A percentile compares a stretch with the other conserved stretches of the same genome.
Conservation (phyloP, 2,329 filamentous ascomycete genomes). For the Apiospora kogelbergensis region DNA sequence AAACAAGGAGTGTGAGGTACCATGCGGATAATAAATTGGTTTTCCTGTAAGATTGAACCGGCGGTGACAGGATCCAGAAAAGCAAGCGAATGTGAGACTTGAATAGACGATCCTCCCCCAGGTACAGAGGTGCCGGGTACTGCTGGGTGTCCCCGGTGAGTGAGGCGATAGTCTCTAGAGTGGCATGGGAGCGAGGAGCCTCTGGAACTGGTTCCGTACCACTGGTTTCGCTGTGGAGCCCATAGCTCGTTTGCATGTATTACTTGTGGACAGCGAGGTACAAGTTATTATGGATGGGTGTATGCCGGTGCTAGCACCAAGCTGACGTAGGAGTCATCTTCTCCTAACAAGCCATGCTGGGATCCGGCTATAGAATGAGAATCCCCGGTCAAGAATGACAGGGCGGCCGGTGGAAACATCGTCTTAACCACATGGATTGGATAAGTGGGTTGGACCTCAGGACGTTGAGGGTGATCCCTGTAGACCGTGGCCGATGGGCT, state of each 20-base stretch:
- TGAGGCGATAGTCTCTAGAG: constrained; percentile 6
- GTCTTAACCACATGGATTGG: constrained; percentile 10
- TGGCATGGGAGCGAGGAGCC: constrained; percentile 3
- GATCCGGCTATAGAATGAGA: constrained; percentile 9
- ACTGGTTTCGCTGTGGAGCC: constrained; percentile 10
- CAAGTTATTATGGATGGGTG: background rate
- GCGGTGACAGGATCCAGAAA: constrained; percentile 13
- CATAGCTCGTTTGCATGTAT: constrained; percentile 7
- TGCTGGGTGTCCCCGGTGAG: constrained; percentile 8
- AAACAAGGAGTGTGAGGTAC: background rate
- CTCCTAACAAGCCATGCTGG: constrained; percentile 7
- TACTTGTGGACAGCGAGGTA: constrained; percentile 8
- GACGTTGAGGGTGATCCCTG: constrained; percentile 10
- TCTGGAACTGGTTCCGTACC: constrained; percentile 10
- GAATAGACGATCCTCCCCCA: constrained; percentile 7
- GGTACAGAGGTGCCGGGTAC: background rate
- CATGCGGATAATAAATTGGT: constrained; percentile 8
- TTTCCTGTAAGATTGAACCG: constrained; percentile 9
- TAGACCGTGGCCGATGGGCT: constrained; percentile 9
- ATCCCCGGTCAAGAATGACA: constrained; percentile 11
- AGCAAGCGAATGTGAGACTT: constrained; percentile 12
- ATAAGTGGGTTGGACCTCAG: constrained; percentile 8
- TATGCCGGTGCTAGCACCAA: constrained; percentile 10
- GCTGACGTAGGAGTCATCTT: constrained; percentile 12
- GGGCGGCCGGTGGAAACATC: constrained; percentile 11